Evolutionary conservation across 2,329 filamentous ascomycete genomes (phyloP).

Genomic region (Pseudocercospora macadamiae): DNA sequence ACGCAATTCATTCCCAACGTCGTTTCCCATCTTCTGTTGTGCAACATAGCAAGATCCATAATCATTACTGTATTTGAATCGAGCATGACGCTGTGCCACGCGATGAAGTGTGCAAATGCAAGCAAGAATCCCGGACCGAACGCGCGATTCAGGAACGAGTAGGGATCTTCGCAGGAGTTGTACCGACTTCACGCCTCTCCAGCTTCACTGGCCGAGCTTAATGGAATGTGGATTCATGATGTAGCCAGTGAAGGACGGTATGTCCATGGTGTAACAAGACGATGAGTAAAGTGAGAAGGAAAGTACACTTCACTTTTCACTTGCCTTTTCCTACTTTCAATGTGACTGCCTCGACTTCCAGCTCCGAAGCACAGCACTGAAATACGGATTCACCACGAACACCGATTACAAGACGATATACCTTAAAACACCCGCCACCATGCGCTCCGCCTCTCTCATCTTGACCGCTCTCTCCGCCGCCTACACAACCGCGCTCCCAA

Average conservation of each 20-base stretch:
- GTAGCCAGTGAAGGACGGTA: conserved; percentile 4
- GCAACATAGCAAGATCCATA: too few relatives aligned
- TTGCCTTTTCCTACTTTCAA: neutral
- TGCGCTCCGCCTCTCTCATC: neutral
- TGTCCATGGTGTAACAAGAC: neutral
- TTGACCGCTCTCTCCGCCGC: conserved; percentile 19
- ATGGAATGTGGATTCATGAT: conserved; percentile 3
- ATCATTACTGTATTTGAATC: too few relatives aligned
- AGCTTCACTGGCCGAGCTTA: neutral
- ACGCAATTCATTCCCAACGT: too few relatives aligned
- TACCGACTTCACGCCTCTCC: conserved; percentile 1
- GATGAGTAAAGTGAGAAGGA: neutral
- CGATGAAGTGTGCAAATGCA: neutral
- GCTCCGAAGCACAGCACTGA: neutral
- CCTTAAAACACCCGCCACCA: neutral
- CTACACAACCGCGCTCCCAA: conserved; percentile 8
- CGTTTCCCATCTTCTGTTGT: too few relatives aligned
- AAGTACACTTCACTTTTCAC: neutral
- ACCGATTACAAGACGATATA: neutral
- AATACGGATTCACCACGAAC: neutral
- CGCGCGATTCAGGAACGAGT: neutral
- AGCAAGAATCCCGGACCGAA: neutral
- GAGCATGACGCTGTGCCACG: neutral
- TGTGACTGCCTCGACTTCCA: neutral
- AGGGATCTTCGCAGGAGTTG: neutral